phyloP scores from a whole-genome alignment of 257 asterid genomes.

The Haberlea rhodopensis region DNA sequence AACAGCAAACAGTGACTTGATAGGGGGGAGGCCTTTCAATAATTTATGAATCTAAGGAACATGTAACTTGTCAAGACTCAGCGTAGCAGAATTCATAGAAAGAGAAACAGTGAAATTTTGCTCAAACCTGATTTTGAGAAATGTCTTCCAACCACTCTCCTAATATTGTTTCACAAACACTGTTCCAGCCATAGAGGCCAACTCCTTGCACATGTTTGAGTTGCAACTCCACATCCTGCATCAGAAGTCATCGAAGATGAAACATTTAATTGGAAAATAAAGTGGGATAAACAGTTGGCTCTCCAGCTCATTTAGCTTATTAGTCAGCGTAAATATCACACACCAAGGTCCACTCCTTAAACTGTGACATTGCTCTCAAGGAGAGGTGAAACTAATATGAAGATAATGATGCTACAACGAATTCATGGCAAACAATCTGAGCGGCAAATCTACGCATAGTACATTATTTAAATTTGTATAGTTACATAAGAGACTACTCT shows the following conservation, averaged over 20 bases:
- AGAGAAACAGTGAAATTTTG: constrained; percentile 18
- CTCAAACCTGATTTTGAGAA: constrained; percentile 90
- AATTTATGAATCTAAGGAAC: constrained; percentile 68
- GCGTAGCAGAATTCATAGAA: constrained; percentile 25
- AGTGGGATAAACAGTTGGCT: constrained; percentile 6
- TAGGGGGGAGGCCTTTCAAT: constrained; percentile 95
- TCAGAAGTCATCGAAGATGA: constrained; percentile 26
- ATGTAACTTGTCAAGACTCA: constrained; percentile 23
- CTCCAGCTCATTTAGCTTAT: constrained; percentile 10
- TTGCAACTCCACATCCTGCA: constrained; percentile 86
- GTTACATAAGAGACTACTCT: constrained; percentile 1
- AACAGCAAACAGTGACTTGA: constrained; percentile 87
- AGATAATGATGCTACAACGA: constrained; percentile 2
- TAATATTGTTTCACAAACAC: constrained; percentile 67
- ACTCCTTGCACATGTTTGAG: constrained; percentile 83
- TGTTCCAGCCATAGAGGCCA: constrained; percentile 87
- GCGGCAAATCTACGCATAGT: constrained; percentile 19
- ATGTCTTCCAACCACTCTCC: constrained; percentile 99
- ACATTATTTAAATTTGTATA: constrained; percentile 14
- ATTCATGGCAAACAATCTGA: constrained; percentile 16
- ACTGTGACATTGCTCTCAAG: constrained; percentile 10
- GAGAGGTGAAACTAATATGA: constrained; percentile 5
- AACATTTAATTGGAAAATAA: constrained; percentile 19
- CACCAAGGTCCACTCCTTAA: constrained; percentile 3
- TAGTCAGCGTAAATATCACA: background rate